Percentiles rank a stretch among this genome's conserved stretches.
These are phyloP conservation scores for Angophora floribunda DNA, from an alignment of 345 rosid genomes.

Conservation along the genomic window DNA sequence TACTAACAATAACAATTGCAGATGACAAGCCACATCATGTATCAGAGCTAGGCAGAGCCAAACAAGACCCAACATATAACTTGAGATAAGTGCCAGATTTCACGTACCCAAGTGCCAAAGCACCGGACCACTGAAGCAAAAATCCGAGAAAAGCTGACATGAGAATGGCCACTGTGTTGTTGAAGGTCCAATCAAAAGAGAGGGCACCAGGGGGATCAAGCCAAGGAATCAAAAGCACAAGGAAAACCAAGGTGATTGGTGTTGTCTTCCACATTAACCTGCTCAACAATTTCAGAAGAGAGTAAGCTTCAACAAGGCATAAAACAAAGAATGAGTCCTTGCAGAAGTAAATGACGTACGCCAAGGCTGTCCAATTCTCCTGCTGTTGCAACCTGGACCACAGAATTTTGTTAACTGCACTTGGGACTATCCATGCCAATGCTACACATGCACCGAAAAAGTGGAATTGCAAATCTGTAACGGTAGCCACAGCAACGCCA, in stretches of 20 bases:
- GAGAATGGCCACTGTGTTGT: conserved; percentile 52
- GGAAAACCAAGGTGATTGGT: conserved; percentile 80
- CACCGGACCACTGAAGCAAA: conserved; percentile 99
- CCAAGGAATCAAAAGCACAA: conserved; percentile 74
- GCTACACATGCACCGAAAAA: conserved; percentile 89
- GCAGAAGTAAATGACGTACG: conserved; percentile 39
- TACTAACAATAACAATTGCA: neutral
- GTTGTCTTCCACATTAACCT: conserved; percentile 99
- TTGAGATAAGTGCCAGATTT: neutral
- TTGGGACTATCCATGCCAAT: conserved; percentile 89
- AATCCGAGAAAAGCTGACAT: conserved; percentile 78
- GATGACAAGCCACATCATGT: neutral
- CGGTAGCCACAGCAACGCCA: conserved; percentile 94
- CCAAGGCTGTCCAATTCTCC: conserved; percentile 90
- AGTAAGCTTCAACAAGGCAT: neutral
- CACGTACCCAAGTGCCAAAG: conserved; percentile 94
- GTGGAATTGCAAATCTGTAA: conserved; percentile 84
- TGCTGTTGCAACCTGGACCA: conserved; percentile 91
- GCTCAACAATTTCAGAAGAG: conserved; percentile 4
- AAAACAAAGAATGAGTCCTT: neutral
- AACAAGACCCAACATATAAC: neutral
- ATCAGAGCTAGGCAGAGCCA: neutral
- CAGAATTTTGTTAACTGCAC: conserved; percentile 88
- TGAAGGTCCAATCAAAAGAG: conserved; percentile 56
- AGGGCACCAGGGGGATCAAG: conserved; percentile 88